Evolutionary conservation across 805 yeast species (phyloP).

Genomic region (Saturnispora gosingensis): DNA sequence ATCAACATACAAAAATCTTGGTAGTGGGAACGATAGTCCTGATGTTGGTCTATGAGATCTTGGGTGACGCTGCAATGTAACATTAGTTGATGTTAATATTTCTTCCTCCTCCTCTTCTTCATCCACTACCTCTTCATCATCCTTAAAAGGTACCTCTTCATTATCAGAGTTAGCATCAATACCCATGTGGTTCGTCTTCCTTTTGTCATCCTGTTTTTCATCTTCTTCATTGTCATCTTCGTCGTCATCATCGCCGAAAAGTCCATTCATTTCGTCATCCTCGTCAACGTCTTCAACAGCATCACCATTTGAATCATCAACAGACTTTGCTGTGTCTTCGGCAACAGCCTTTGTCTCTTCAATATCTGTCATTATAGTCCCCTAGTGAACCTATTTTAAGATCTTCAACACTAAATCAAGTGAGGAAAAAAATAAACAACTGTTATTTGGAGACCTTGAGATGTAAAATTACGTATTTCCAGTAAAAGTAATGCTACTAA

Average conservation of each 20-base stretch:
- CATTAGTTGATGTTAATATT: conserved; percentile 27
- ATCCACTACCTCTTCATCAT: conserved; percentile 28
- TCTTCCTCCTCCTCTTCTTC: conserved; percentile 28
- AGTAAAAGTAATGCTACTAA: background rate
- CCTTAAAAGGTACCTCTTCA: conserved; percentile 27
- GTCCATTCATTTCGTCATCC: conserved; percentile 10
- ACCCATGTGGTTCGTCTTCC: conserved; percentile 1
- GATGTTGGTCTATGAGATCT: conserved; percentile 30
- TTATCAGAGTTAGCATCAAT: conserved; percentile 13
- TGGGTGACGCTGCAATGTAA: conserved; percentile 43
- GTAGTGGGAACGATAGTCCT: conserved; percentile 48
- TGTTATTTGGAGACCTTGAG: background rate
- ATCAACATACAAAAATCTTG: conserved; percentile 74
- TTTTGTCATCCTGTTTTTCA: conserved; percentile 1
- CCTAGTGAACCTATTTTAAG: background rate
- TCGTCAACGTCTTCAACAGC: conserved; percentile 10
- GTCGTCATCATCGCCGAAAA: conserved; percentile 9
- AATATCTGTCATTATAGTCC: background rate
- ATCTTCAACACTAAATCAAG: background rate
- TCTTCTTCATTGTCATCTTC: conserved; percentile 4
- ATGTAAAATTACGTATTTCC: background rate
- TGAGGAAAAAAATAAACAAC: background rate
- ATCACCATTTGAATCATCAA: background rate
- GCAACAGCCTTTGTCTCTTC: background rate
- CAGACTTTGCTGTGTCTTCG: background rate